These are phyloP conservation scores for Lecanoromycetidae sp. DNA, from an alignment of 2,329 filamentous ascomycete species.

Conservation along the genomic window DNA sequence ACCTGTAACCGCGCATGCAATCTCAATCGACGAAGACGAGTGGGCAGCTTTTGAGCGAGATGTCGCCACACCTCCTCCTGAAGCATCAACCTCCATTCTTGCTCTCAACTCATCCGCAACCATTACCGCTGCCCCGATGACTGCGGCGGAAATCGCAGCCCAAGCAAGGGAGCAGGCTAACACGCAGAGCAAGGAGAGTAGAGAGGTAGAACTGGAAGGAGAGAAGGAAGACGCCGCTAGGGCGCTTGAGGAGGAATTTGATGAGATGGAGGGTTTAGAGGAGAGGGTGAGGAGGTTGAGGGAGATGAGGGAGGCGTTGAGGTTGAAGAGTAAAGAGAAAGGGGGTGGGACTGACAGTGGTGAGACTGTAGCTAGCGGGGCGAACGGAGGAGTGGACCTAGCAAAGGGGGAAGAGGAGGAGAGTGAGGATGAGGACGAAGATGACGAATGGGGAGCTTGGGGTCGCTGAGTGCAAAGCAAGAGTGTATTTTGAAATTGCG, in stretches of 20 bases:
- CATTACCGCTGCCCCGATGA: slow-evolving; percentile 58
- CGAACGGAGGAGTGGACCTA: slow-evolving; percentile 26
- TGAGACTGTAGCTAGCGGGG: too few relatives aligned
- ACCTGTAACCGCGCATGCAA: slow-evolving; percentile 2
- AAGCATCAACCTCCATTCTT: slow-evolving; percentile 26
- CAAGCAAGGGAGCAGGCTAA: slow-evolving; percentile 41
- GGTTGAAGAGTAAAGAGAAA: slow-evolving; percentile 21
- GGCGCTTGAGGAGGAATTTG: slow-evolving; percentile 64
- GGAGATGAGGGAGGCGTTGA: slow-evolving; percentile 57
- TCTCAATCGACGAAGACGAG: slow-evolving; percentile 65
- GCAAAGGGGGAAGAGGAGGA: slow-evolving; percentile 30
- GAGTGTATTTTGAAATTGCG: not conserved
- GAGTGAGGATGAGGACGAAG: slow-evolving; percentile 36
- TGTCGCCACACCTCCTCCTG: slow-evolving; percentile 42
- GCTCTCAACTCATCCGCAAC: slow-evolving; percentile 36
- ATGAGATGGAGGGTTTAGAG: slow-evolving; percentile 71
- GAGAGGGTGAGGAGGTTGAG: slow-evolving; percentile 56
- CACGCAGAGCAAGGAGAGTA: slow-evolving; percentile 35
- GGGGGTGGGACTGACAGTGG: too few relatives aligned
- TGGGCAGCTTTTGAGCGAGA: slow-evolving; percentile 84
- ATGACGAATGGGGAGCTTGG: slow-evolving; percentile 4
- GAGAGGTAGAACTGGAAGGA: slow-evolving; percentile 48
- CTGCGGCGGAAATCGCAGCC: slow-evolving; percentile 49
- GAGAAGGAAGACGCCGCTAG: slow-evolving; percentile 66
- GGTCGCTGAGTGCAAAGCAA: not conserved